Evolutionary conservation across 495 filamentous ascomycete genomes (phyloP).

Genomic region (Trichoderma reesei): DNA sequence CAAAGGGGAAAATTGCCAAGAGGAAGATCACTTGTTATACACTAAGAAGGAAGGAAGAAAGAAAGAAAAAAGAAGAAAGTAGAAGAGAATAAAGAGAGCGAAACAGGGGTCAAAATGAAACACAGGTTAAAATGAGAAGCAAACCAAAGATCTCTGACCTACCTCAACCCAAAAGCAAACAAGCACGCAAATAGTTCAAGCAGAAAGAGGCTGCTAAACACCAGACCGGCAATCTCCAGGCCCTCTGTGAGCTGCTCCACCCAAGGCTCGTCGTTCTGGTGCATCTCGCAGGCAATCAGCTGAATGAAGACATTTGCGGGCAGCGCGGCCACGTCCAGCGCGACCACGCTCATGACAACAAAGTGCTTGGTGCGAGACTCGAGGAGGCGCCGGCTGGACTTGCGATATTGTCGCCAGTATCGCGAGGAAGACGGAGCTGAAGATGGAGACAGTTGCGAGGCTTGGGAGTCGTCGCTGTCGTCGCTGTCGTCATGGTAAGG

Average conservation of each 20-base stretch:
- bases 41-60: background rate
- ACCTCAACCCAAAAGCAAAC: constrained; percentile 48
- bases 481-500: constrained; percentile 3
- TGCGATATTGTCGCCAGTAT: background rate
- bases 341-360: constrained; percentile 43
- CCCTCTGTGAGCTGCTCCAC: constrained; percentile 29
- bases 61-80: background rate
- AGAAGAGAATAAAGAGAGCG: background rate
- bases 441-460: background rate
- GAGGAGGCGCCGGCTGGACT: constrained; percentile 27
- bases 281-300: constrained; percentile 48
- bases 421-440: background rate
- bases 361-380: constrained; percentile 50
- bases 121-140: too few relatives aligned
- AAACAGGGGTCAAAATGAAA: too few relatives aligned
- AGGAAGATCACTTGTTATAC: too few relatives aligned
- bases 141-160: constrained; percentile 17
- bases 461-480: background rate
- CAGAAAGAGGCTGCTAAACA: constrained; percentile 53
- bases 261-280: constrained; percentile 24
- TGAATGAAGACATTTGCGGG: constrained; percentile 55
- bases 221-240: constrained; percentile 35
- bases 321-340: constrained; percentile 47
- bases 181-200: constrained; percentile 45
- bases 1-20: too few relatives aligned